Conservation (phyloP, 768 basidiomycete species). For the Phaffia tasmanica region DNA sequence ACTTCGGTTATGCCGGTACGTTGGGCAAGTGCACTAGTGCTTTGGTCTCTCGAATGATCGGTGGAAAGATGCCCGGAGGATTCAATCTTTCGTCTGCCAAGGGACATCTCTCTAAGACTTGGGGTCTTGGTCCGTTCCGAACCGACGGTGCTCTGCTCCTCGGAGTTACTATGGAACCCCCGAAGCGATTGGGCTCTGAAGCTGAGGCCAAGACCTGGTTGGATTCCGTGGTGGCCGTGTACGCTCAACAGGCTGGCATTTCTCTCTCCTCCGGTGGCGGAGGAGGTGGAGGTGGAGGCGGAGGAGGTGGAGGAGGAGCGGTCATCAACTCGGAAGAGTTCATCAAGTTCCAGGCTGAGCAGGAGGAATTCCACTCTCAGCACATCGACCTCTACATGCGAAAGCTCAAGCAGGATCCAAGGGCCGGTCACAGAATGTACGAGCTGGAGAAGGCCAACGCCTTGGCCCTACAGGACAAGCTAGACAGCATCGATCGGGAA, state of each 20-base stretch:
- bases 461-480: constrained; percentile 61
- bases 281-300: constrained; percentile 50
- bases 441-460: constrained; percentile 73
- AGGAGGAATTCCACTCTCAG: constrained; percentile 79
- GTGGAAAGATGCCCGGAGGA: constrained; percentile 96
- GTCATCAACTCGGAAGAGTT: constrained; percentile 98
- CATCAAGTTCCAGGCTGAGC: constrained; percentile 86
- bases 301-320: constrained; percentile 57
- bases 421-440: constrained; percentile 78
- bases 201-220: constrained; percentile 88
- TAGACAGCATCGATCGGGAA: constrained; percentile 79
- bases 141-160: constrained; percentile 82
- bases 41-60: constrained; percentile 78
- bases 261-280: constrained; percentile 60
- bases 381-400: constrained; percentile 96
- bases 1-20: constrained; percentile 65
- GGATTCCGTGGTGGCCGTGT: constrained; percentile 67
- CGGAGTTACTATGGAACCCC: constrained; percentile 82
- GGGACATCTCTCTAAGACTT: constrained; percentile 73
- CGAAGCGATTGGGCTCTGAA: constrained; percentile 85
- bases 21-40: constrained; percentile 90
- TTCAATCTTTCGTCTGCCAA: constrained; percentile 92
- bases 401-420: constrained; percentile 84
- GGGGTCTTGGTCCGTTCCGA: constrained; percentile 87
- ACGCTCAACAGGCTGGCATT: constrained; percentile 82